Evolutionary conservation across 2,329 filamentous ascomycete genomes (phyloP), one percentile per base, ranked within the genome.

Genomic region (Botryotinia convoluta): DNA sequence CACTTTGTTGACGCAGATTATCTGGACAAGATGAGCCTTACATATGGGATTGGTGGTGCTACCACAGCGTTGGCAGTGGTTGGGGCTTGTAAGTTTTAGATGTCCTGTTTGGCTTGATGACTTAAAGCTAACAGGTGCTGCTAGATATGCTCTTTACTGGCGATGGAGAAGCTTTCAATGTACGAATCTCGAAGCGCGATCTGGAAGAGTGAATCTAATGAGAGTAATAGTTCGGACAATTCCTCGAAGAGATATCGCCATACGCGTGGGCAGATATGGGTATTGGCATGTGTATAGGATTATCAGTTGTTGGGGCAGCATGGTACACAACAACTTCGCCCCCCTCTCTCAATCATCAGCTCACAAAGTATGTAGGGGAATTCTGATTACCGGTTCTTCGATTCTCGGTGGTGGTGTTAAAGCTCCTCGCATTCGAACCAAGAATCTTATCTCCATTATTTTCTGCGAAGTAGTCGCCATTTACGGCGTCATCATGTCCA

Each of bases 391-490:
- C 48, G 97, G 97, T 79, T 97, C 95, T 74, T 97, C 96, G 74
- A 99, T 99, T 82, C 89, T 99, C 78, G 97, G 97, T 81, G 96
- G 93, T 79, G 96, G 96, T 86, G 96, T 99, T 81, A 95, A 93
- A 84, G 95, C 96, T 63, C 97, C 97, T 54, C 92, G 96, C 80
- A 99, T 99, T 85, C 93, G 96, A 83, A 99, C 96, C 76, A 99
- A 99, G 91, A 99, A 99, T 87, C 85, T 99, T 81, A 98, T 99
- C 83, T 98, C 95, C 80, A 99, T 99, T 84, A 98, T 99, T 85
- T 99, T 99, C 86, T 99, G 96, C 87, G 96, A 99, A 86, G 96
- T 99, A 81, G 96, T 99, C 81, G 96, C 96, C 84, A 99, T 99
- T 84, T 99, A 99, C 88, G 97, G 97, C 80, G 95, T 99, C 84